Evolutionary conservation across 129 eudicot genomes (phyloP), one percentile per base, ranked within the genome.

Genomic region (Silybum marianum): DNA sequence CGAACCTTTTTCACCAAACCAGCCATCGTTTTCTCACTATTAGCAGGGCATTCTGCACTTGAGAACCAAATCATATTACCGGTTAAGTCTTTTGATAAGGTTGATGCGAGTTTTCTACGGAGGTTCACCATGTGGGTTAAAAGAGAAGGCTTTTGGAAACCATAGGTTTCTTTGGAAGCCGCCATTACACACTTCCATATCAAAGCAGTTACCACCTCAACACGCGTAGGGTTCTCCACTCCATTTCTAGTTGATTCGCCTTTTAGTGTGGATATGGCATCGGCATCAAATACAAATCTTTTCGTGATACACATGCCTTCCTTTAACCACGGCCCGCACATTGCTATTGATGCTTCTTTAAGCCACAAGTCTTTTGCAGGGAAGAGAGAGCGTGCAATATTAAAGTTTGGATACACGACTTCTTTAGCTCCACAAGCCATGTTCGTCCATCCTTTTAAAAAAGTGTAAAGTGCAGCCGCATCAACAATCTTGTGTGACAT

Each of bases 311-410:
- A 58, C 9, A 1, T n/a, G 9, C 66, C 66, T n/a, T n/a, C 23
- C 23, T 58, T 58, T 58, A 58, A 6, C 66, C 66, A 58, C 10
- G 66, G n/a, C 23, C 8, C 66, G 19, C 66, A 18, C 66, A 58
- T 7, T 0, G 66, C 23, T 80, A 67, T 82, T 1, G 88, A 72
- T 62, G 84, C 23, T 19, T 89, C 87, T 75, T 51, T 72, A 16
- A 86, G 84, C 85, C 82, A 72, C 16, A 68, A 34, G 10, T 82
- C 84, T 60, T 79, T 28, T 12, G 71, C 32, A 38, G 42, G 42
- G 42, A 38, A 38, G 42, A 38, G 42, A 1, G 42, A 38, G 9
- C 42, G 42, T 38, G 42, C 9, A 6, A 1, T 7, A 38, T 1
- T 38, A 6, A 38, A 38, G 42, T 38, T 38, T 38, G 42, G 42